Base-by-base conservation (phyloP, 1,284 basidiomycete genomes). In the Ustilago cynodontis region DNA sequence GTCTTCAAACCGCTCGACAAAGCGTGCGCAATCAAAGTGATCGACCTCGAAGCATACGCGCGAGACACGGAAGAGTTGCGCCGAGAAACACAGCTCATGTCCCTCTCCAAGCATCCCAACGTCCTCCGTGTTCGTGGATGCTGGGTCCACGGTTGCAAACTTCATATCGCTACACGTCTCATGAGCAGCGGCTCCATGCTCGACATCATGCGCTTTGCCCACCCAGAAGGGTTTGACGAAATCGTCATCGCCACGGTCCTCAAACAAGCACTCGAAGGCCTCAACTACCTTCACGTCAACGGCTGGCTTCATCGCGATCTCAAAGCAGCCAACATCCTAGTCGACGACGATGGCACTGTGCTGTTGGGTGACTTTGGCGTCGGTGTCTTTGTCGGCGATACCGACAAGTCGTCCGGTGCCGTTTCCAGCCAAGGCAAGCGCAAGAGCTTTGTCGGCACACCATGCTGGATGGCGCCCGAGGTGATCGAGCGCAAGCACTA, bases 391-490 rank as follows among this genome's bases (percentile, higher is more conserved):
- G 89, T 94, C 4, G 87, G 90, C 58, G 91, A 93, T 35, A 73
- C 68, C 13, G 64, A 66, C 47, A 67, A 77, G 65, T 41, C 65
- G 18, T 63, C 66, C 8, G 69, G 66, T 49, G 28, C 58, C 7
- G 54, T 57, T 18, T 58, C 64, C 26, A 69, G 87, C 87, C 55
- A 89, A 88, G 65, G 87, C 83, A 59, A 87, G 90, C 20, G 90
- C 90, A 93, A 92, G 85, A 93, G 92, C 10, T 95, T 95, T 82
- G 94, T 95, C 20, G 94, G 94, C 55, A 95, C 94, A 31, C 94
- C 94, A 1, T 94, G 93, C 82, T 95, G 93, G 93, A 95, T 95
- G 94, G 93, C 94, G 0, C 94, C 94, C 2, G 94, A 95, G 79
- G 90, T 95, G 28, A 93, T 95, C 53, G 90, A 92, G 78, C 91